A percentile compares a stretch with the other conserved stretches of the same genome.
Conservation (phyloP, 2,329 filamentous ascomycete species). For the Apiospora arundinis region DNA sequence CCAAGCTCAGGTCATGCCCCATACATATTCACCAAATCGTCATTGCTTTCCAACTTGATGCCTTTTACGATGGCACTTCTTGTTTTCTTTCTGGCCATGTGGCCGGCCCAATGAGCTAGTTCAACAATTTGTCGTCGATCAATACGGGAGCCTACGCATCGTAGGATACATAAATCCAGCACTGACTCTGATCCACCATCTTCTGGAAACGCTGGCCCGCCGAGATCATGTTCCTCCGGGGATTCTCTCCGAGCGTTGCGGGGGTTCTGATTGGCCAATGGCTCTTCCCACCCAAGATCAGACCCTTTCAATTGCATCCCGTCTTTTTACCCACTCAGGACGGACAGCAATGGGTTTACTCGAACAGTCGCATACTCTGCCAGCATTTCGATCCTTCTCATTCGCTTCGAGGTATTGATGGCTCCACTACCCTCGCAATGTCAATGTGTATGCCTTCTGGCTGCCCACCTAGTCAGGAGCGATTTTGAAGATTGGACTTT, state of each 20-base stretch:
- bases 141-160: not conserved
- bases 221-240: not conserved
- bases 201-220: not conserved
- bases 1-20: not conserved
- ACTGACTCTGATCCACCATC: not conserved
- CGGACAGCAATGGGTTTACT: too few species aligned
- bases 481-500: too few species aligned
- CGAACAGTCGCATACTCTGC: too few species aligned
- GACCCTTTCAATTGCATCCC: not conserved
- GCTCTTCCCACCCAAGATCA: not conserved
- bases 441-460: too few species aligned
- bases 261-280: not conserved
- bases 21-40: constrained; percentile 4
- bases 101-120: not conserved
- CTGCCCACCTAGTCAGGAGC: too few species aligned
- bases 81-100: not conserved
- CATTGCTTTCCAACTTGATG: not conserved
- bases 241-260: not conserved
- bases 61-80: not conserved
- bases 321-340: not conserved
- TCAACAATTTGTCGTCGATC: not conserved
- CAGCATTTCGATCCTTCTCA: too few species aligned
- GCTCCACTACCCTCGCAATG: too few species aligned
- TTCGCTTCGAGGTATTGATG: too few species aligned
- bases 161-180: not conserved